Evolutionary conservation across 345 rosid genomes (phyloP).

Genomic region (Clausena lansium): DNA sequence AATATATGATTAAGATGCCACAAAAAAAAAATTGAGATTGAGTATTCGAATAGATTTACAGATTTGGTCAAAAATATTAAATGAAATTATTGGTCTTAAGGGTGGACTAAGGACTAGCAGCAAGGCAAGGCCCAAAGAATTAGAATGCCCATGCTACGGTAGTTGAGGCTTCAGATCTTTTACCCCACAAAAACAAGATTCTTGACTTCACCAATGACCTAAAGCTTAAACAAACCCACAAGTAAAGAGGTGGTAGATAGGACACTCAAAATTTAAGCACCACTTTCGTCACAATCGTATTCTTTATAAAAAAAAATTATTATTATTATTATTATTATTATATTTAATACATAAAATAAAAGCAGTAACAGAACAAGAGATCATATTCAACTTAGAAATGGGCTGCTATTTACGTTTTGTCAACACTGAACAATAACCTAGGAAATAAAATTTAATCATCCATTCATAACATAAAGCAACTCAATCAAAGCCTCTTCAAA

Average conservation of each 20-base stretch:
- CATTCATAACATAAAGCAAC: too few species aligned
- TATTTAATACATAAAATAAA: background rate
- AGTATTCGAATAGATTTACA: background rate
- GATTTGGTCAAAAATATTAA: background rate
- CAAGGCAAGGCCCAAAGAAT: background rate
- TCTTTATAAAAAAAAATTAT: too few species aligned
- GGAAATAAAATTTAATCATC: too few species aligned
- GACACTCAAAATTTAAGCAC: slow-evolving; percentile 20
- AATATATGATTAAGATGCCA: too few species aligned
- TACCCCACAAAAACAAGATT: slow-evolving; percentile 25
- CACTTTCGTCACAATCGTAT: slow-evolving; percentile 4
- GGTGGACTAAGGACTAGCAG: background rate
- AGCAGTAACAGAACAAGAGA: too few species aligned
- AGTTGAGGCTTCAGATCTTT: background rate
- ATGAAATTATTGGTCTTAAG: background rate
- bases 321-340: background rate
- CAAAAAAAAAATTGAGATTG: too few species aligned
- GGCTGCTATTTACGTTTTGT: too few species aligned
- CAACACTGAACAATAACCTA: too few species aligned
- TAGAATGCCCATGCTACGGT: slow-evolving; percentile 17
- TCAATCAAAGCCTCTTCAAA: too few species aligned
- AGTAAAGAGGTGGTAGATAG: background rate
- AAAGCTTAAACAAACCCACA: slow-evolving; percentile 28
- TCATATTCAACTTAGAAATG: too few species aligned
- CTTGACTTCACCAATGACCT: slow-evolving; percentile 36